Evolutionary conservation across 208 protist species (phyloP).

Genomic region (Novymonas esmeraldas): DNA sequence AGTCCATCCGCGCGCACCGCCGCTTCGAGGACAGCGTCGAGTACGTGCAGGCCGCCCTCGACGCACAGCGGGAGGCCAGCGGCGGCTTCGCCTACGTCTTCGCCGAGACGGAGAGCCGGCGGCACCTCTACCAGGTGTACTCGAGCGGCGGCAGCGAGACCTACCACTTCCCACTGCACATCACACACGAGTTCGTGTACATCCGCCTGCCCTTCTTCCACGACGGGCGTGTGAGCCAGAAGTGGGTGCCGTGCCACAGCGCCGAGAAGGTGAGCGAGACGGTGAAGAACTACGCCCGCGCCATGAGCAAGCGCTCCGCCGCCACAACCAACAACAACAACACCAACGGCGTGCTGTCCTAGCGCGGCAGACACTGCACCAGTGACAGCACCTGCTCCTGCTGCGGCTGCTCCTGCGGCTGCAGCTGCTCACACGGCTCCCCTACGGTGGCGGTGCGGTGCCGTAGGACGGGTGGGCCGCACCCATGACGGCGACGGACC

Average conservation of each 20-base stretch:
- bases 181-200: constrained; percentile 69
- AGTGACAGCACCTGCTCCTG: no score
- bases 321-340: no score
- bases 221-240: constrained; percentile 32
- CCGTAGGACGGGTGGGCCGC: no score
- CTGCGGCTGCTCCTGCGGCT: no score
- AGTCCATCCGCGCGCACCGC: constrained; percentile 57
- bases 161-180: constrained; percentile 77
- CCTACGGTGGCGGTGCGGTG: no score
- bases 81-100: constrained; percentile 76
- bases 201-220: constrained; percentile 65
- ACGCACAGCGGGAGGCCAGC: constrained; percentile 46
- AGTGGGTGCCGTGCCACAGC: constrained; percentile 78
- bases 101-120: constrained; percentile 52
- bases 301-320: constrained; percentile 19
- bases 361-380: not conserved
- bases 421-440: no score
- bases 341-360: not conserved
- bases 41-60: constrained; percentile 59
- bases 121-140: constrained; percentile 68
- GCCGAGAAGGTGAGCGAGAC: constrained; percentile 82
- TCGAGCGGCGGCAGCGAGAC: constrained; percentile 47
- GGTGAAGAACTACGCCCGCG: constrained; percentile 68
- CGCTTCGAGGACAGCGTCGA: constrained; percentile 62
- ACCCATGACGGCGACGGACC: no score